Conservation (phyloP, 1,284 basidiomycete species). For the Heterobasidion occidentale region DNA sequence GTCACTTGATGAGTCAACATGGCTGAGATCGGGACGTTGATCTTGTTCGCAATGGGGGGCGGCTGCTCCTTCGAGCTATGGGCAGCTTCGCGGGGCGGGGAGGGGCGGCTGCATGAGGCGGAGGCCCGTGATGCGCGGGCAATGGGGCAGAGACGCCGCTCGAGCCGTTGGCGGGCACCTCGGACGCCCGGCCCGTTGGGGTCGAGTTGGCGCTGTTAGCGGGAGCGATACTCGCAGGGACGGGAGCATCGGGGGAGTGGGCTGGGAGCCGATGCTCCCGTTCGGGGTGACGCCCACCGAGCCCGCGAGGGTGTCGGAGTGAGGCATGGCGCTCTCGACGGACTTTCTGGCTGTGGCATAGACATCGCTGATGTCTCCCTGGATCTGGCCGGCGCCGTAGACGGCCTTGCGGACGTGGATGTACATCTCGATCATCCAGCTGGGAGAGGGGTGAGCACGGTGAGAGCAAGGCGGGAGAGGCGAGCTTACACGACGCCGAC, state of each 20-base stretch:
- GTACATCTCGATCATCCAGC: constrained; percentile 67
- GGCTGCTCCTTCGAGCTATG: constrained; percentile 5
- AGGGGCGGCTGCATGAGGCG: constrained; percentile 3
- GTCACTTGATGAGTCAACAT: constrained; percentile 32
- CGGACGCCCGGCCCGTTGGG: constrained; percentile 32
- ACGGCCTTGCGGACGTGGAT: constrained; percentile 54
- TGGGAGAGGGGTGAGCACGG: constrained; percentile 29
- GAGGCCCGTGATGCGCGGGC: constrained; percentile 2
- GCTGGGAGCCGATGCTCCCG: constrained; percentile 28
- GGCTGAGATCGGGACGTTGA: constrained; percentile 18
- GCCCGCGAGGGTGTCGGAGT: constrained; percentile 18
- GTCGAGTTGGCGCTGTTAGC: constrained; percentile 68
- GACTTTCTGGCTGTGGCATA: constrained; percentile 9
- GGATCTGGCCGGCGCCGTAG: constrained; percentile 30
- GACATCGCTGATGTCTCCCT: constrained; percentile 15
- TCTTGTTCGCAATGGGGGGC: constrained; percentile 8
- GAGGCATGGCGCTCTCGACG: constrained; percentile 15
- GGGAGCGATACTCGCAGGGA: constrained; percentile 58
- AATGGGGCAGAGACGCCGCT: constrained; percentile 4
- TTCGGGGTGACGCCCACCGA: constrained; percentile 14
- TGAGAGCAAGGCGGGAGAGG: constrained; percentile 13
- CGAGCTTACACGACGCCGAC: constrained; percentile 65
- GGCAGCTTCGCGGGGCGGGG: constrained; percentile 5
- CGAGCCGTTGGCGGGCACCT: background rate
- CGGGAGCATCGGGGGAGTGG: constrained; percentile 63